These are phyloP conservation scores for Xylaria scruposa DNA, from an alignment of 495 filamentous ascomycete species.

Conservation along the genomic window DNA sequence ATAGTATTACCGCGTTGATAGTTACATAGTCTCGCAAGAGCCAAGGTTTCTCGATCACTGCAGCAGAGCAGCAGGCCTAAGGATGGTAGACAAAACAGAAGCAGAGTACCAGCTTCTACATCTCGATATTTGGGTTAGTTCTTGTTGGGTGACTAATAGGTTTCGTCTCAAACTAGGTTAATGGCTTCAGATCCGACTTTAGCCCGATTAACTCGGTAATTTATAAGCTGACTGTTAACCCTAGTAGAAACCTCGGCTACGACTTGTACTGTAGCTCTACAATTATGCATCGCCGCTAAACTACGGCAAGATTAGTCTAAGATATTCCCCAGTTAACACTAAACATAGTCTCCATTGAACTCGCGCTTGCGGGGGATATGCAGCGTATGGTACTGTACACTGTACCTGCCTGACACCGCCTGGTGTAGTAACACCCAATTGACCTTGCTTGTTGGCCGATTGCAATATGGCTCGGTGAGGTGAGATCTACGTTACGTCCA, in stretches of 20 bases:
- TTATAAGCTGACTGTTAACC: not conserved
- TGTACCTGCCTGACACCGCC: not conserved
- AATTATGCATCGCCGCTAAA: not conserved
- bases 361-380: not conserved
- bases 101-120: not conserved
- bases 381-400: not conserved
- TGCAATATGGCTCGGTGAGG: not conserved
- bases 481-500: not conserved
- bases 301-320: not conserved
- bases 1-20: no score
- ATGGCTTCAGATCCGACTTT: not conserved
- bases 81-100: not conserved
- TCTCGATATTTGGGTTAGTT: not conserved
- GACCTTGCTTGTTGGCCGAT: not conserved
- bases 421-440: not conserved
- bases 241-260: conserved; percentile 5
- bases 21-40: no score
- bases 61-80: not conserved
- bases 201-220: conserved; percentile 8
- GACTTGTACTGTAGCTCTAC: not conserved
- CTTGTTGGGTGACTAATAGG: not conserved
- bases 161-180: not conserved
- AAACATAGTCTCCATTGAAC: conserved; percentile 2
- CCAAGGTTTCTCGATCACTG: no score
- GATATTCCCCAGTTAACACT: conserved; percentile 6